Evolutionary conservation across 2,329 filamentous ascomycete genomes (phyloP), one percentile per base, ranked within the genome.

Genomic region (Rutstroemia sp.): DNA sequence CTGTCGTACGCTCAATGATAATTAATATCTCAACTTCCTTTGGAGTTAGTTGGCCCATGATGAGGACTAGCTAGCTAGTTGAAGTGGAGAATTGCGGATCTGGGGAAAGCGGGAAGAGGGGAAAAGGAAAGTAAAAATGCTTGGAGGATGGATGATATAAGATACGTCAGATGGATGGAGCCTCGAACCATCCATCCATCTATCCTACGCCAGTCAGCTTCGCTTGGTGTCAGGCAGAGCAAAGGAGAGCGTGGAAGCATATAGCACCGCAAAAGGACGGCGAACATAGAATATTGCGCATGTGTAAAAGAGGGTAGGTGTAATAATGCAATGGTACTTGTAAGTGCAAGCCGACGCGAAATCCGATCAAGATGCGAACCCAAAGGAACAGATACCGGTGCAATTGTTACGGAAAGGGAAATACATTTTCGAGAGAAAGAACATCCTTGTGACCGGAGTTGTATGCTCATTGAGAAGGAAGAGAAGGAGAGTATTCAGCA

Each of bases 1-100:
- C 92, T 65, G 84, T 84, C 14, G 79, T 73, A 40, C 88, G 79
- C 70, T 90, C 87, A 50, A 87, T 80, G 58, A 79, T 70, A 60
- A 77, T 81, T 59, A 91, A 77, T 46, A 78, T 77, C 36, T 73
- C 64, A 51, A 84, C 70, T 65, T 82, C 73, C 6, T 38, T 8
- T 4, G 40, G 17, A 3, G 60, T 58, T 9, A 64, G 53, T 19
- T 45, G 45, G 19, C 36, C 55, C 57, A 62, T 59, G 54, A 30
- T 53, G 49, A 57, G 21, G 12, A 16, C n/a, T 23, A 16, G 14
- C 30, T 23, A 34, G 42, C 39, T 34, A 40, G 34, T 30, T 9
- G 34, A 38, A 51, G 39, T 46, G 48, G 54, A 21, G 46, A 51
- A 56, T 12, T 46, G 16, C 30, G n/a, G 34, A 48, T 17, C 14